Percentiles rank a stretch among this genome's conserved stretches.
These are phyloP conservation scores for Microcyclospora tardicrescens DNA, from an alignment of 2,329 filamentous ascomycete species.

Conservation along the genomic window DNA sequence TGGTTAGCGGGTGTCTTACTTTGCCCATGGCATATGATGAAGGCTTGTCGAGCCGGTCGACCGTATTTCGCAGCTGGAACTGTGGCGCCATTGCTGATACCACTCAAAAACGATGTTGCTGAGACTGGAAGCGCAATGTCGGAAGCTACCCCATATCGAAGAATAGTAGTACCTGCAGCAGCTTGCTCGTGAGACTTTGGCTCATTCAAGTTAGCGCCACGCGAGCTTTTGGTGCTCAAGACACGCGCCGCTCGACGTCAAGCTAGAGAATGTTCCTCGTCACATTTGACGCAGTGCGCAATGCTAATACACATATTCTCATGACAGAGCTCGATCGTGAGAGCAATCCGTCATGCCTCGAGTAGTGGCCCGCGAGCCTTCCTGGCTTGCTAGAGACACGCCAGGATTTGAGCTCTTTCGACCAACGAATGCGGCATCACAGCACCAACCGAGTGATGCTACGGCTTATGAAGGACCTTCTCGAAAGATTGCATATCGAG, in stretches of 20 bases:
- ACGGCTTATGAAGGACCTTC: constrained; percentile 28
- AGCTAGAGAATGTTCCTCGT: too few relatives aligned
- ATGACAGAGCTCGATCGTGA: not conserved
- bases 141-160: too few relatives aligned
- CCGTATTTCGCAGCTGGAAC: constrained; percentile 49
- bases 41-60: constrained; percentile 84
- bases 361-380: constrained; percentile 71
- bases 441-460: constrained; percentile 2
- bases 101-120: too few relatives aligned
- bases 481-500: constrained; percentile 58
- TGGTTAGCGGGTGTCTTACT: constrained; percentile 38
- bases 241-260: too few relatives aligned
- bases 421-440: constrained; percentile 18
- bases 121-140: too few relatives aligned
- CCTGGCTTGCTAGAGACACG: constrained; percentile 69
- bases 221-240: too few relatives aligned
- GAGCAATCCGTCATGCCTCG: constrained; percentile 56
- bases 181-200: too few relatives aligned
- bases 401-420: constrained; percentile 68
- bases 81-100: constrained; percentile 31
- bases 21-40: constrained; percentile 85
- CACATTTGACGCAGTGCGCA: too few relatives aligned
- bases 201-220: too few relatives aligned
- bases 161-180: not conserved
- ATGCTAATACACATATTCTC: not conserved